A percentile compares a stretch with the other conserved stretches of the same genome.
phyloP scores from a whole-genome alignment of 371 early-diverging fungal genomes.

The Actinomortierella wolfii region DNA sequence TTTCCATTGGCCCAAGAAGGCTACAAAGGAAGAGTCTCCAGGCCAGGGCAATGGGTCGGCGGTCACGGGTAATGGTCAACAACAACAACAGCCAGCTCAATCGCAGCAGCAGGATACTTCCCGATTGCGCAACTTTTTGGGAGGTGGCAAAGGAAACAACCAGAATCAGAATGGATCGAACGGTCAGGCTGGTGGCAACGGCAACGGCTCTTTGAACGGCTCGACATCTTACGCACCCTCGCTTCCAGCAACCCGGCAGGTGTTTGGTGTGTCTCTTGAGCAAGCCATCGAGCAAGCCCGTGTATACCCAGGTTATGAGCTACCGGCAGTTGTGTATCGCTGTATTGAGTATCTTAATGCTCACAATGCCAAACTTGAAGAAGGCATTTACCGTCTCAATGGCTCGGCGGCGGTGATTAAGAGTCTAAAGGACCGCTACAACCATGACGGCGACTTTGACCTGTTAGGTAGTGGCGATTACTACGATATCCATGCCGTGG shows the following conservation, averaged over 20 bases:
- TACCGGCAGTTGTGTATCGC: constrained; percentile 92
- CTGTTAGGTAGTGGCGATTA: constrained; percentile 51
- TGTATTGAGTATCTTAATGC: constrained; percentile 95
- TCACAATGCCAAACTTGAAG: constrained; percentile 81
- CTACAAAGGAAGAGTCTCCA: constrained; percentile 24
- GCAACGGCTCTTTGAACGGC: constrained; percentile 7
- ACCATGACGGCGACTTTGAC: constrained; percentile 58
- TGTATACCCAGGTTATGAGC: constrained; percentile 72
- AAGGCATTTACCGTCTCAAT: constrained; percentile 93
- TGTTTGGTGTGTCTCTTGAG: constrained; percentile 79
- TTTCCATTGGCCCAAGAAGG: constrained; percentile 47
- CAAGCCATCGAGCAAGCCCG: constrained; percentile 64
- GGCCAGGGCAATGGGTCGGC: not conserved
- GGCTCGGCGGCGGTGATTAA: constrained; percentile 79
- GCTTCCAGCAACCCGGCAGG: constrained; percentile 47
- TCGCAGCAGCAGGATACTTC: constrained; percentile 17
- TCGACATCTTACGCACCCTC: constrained; percentile 3
- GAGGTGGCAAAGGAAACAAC: constrained; percentile 17
- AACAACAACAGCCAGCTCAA: not conserved
- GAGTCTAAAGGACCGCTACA: constrained; percentile 78
- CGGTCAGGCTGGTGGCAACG: constrained; percentile 12
- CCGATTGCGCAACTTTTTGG: constrained; percentile 29
- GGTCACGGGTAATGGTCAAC: not conserved
- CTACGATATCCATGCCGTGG: constrained; percentile 90
- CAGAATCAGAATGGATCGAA: constrained; percentile 6